Percentiles rank a stretch among this genome's conserved stretches.
phyloP scores from a whole-genome alignment of 306 rosid genomes.

The Gastrolobium bilobum region DNA sequence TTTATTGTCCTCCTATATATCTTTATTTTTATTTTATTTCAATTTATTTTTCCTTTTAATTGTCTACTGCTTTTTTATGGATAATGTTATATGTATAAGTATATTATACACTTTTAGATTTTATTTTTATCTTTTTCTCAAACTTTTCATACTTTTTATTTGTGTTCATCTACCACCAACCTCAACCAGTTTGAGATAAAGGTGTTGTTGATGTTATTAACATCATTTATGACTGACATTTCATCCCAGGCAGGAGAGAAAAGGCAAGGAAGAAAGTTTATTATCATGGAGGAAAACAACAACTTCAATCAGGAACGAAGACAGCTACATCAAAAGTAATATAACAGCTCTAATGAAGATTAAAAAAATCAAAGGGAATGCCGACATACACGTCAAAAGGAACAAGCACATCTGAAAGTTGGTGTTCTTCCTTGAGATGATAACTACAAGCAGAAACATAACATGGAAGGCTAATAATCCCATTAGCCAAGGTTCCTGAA shows the following conservation, averaged over 20 bases:
- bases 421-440: constrained; percentile 77
- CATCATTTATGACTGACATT: not conserved
- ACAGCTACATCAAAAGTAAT: no score
- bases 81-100: no score
- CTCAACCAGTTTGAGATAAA: no score
- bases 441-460: constrained; percentile 57
- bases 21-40: no score
- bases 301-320: constrained; percentile 25
- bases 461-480: constrained; percentile 69
- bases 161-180: no score
- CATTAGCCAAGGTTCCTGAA: constrained; percentile 91
- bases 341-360: not conserved
- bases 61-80: no score
- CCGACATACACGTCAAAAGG: constrained; percentile 73
- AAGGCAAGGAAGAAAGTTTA: constrained; percentile 33
- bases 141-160: no score
- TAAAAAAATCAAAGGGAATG: constrained; percentile 17
- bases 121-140: no score
- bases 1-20: no score
- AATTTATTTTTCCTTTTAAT: no score
- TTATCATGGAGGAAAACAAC: constrained; percentile 26
- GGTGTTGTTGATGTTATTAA: no score
- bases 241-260: not conserved
- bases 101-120: no score
- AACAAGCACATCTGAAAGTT: constrained; percentile 91